Evolutionary conservation across 129 eudicot genomes (phyloP).

Genomic region (Centrapalus pauciflorus): DNA sequence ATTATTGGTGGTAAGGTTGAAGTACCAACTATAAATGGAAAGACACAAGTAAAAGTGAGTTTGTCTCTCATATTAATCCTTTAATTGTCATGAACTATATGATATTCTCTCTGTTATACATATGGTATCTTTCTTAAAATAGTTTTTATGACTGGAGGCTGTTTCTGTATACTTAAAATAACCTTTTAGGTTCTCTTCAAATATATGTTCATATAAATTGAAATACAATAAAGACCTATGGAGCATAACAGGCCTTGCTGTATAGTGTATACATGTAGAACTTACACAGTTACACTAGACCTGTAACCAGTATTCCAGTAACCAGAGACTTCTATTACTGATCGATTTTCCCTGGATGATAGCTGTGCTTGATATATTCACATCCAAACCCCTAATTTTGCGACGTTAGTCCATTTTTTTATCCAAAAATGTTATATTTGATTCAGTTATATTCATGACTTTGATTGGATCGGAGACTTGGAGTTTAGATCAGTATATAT

Average conservation of each 20-base stretch:
- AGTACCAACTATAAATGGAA: constrained; percentile 82
- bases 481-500: neutral
- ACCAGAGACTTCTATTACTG: neutral
- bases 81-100: neutral
- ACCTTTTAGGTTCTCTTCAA: neutral
- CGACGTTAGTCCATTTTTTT: neutral
- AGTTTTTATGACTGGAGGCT: neutral
- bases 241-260: neutral
- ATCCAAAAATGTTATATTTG: neutral
- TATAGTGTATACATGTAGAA: neutral
- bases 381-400: neutral
- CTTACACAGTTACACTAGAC: too few species aligned
- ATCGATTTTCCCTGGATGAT: too few species aligned
- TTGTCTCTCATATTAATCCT: neutral
- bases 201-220: neutral
- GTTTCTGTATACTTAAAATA: neutral
- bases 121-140: neutral
- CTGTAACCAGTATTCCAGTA: too few species aligned
- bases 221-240: neutral
- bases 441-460: neutral
- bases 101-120: neutral
- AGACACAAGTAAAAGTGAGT: constrained; percentile 61
- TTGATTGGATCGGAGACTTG: neutral
- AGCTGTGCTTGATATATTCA: neutral
- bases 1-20: constrained; percentile 88